Percentiles rank a stretch among this genome's conserved stretches.
Conservation (phyloP, 2,329 filamentous ascomycete species). For the Fusarium veterinarium region DNA sequence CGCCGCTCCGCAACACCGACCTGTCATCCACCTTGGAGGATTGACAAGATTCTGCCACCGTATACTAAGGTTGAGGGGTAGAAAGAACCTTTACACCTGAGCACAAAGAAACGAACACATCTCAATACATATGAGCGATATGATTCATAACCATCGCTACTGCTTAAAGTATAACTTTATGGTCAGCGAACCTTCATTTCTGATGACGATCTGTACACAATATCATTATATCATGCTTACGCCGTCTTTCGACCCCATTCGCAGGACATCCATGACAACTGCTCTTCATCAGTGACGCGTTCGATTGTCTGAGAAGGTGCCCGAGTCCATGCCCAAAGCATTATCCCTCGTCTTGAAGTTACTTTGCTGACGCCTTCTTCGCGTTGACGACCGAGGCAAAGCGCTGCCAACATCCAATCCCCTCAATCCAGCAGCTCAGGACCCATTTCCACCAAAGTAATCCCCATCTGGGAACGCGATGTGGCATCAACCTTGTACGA, state of each 20-base stretch:
- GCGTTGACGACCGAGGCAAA: background rate
- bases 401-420: background rate
- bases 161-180: no score
- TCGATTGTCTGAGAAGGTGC: no score
- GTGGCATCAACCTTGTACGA: background rate
- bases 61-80: background rate
- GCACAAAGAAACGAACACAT: no score
- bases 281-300: rapidly evolving
- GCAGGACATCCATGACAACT: background rate
- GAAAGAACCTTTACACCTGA: no score
- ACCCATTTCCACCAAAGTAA: background rate
- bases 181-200: no score
- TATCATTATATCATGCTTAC: background rate
- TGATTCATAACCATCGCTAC: no score
- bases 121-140: no score
- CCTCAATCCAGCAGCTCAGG: background rate
- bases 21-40: background rate
- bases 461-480: background rate
- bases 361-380: background rate
- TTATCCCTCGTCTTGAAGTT: background rate
- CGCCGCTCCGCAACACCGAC: background rate
- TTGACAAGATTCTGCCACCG: background rate
- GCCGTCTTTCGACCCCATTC: no score
- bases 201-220: no score
- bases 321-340: rapidly evolving